Evolutionary conservation across 805 yeast species (phyloP), one percentile per base, ranked within the genome.

Genomic region (Starmera dryadoides): DNA sequence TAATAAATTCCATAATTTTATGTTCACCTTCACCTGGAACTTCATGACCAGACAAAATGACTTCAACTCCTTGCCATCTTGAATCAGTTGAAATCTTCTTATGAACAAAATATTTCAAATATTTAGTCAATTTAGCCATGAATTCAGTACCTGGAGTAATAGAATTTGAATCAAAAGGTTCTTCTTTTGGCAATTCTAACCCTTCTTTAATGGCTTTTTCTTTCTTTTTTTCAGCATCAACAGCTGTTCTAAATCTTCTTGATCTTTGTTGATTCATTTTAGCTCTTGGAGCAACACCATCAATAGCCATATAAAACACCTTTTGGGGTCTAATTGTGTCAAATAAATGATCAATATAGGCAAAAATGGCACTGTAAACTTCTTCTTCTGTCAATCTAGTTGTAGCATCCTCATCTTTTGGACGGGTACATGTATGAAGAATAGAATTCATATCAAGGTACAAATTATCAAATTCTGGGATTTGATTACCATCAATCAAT

Each of bases 11-110:
- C 97, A 89, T 91, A 49, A 91, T 88, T 57, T 91, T 91, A 64
- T 91, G 98, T 65, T 91, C 98, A 63, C 98, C 98, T 69, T 91
- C 98, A 50, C 98, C 98, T 3, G 98, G 98, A 16, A 86, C 97
- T 60, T 89, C 96, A 53, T 87, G 96, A 29, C 96, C 98, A 39
- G 93, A 82, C 44, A 91, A 71, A 23, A 91, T 70, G 43, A 91
- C 73, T 39, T 84, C 74, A 38, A 86, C 69, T 38, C 75, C 73
- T 47, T 84, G 82, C 98, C 98, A 91, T 39, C 79, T 76, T 11
- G 89, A 66, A 56, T 91, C 98, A 37, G 84, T 82, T 3, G 94
- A 74, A 30, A 89, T 79, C 58, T 91, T 91, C 50, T 86, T 82
- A 57, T 86, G 86, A 52, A 91, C 82, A 63, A 84, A 91, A 60